Percentiles rank a stretch among this genome's conserved stretches.
phyloP scores from a whole-genome alignment of 2,329 filamentous ascomycete genomes.

The Xylaria sp. region DNA sequence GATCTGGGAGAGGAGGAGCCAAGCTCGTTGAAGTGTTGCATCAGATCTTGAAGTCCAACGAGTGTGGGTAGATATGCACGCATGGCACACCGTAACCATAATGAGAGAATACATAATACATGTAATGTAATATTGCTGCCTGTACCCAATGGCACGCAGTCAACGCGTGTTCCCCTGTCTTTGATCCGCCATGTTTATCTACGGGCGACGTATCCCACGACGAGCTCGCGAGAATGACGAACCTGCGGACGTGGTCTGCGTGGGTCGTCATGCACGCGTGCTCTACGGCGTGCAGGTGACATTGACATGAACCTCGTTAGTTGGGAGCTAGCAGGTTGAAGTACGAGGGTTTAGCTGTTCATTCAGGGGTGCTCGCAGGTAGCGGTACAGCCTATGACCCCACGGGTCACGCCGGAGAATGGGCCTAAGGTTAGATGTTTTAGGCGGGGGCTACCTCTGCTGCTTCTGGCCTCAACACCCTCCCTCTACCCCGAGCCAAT shows the following conservation, averaged over 20 bases:
- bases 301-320: no score
- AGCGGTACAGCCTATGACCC: not conserved
- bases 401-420: not conserved
- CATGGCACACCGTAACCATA: not conserved
- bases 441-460: not conserved
- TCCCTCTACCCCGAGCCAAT: not conserved
- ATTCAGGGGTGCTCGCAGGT: no score
- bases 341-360: no score
- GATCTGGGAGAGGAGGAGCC: not conserved
- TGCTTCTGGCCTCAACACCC: no score
- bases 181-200: not conserved
- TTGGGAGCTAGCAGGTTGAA: not conserved
- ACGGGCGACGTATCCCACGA: not conserved
- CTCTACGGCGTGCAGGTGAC: not conserved
- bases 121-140: not conserved
- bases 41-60: not conserved
- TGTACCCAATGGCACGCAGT: not conserved
- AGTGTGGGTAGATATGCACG: not conserved
- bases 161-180: not conserved
- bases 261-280: not conserved
- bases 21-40: not conserved
- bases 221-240: not conserved
- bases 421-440: no score
- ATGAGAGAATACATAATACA: not conserved
- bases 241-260: not conserved